These are phyloP conservation scores for Quercus agrifolia DNA, from an alignment of 306 rosid species.

Conservation along the genomic window DNA sequence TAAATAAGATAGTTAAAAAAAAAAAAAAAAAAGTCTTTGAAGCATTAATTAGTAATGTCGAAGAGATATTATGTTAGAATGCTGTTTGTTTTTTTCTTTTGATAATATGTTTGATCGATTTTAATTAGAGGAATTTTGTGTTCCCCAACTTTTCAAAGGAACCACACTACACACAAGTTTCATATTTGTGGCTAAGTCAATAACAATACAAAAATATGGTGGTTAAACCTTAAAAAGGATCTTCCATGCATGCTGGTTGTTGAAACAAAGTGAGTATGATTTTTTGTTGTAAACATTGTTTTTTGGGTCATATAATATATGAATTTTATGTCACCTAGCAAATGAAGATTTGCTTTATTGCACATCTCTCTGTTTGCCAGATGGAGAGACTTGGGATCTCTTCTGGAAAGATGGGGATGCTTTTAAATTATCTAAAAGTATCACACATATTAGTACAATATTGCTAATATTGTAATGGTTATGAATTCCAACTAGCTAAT, in stretches of 20 bases:
- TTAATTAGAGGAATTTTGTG: constrained; percentile 4
- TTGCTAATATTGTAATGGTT: too few species aligned
- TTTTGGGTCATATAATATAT: too few species aligned
- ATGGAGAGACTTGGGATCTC: neutral
- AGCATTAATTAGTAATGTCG: constrained; percentile 20
- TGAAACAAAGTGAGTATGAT: neutral
- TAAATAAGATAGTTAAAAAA: neutral
- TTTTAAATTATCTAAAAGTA: too few species aligned
- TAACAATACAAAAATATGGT: too few species aligned
- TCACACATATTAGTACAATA: neutral
- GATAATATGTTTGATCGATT: neutral
- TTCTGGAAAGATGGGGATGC: neutral
- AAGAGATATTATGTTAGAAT: constrained; percentile 27
- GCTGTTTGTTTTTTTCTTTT: neutral
- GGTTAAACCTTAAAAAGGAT: neutral
- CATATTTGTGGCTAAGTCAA: neutral
- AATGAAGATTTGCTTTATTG: neutral
- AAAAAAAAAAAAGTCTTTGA: constrained; percentile 12
- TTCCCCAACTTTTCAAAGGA: constrained; percentile 2
- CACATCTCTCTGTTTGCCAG: neutral
- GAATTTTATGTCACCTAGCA: neutral
- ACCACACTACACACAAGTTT: neutral
- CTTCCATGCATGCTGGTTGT: neutral
- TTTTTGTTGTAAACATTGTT: too few species aligned
- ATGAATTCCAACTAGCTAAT: too few species aligned